Percentiles rank a stretch among this genome's conserved stretches.
These are phyloP conservation scores for Melaleuca alternifolia DNA, from an alignment of 345 rosid species.

Conservation along the genomic window DNA sequence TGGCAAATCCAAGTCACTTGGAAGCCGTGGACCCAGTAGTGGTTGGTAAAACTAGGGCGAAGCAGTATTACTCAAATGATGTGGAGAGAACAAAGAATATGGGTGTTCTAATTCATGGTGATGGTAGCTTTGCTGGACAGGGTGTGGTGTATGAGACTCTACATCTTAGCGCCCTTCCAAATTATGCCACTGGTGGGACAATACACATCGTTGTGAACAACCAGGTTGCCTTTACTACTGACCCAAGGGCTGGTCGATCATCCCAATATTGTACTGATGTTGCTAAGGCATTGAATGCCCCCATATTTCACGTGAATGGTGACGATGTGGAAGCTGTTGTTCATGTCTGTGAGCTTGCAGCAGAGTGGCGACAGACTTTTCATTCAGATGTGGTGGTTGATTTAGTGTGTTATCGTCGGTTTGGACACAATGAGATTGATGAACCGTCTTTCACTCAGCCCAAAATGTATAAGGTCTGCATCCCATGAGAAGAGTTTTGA, in stretches of 20 bases:
- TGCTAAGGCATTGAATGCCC: slow-evolving; percentile 15
- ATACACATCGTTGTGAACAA: slow-evolving; percentile 12
- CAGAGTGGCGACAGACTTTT: slow-evolving; percentile 16
- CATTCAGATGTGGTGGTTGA: slow-evolving; percentile 17
- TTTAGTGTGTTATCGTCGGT: slow-evolving; percentile 12
- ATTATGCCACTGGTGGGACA: slow-evolving; percentile 10
- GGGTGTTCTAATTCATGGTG: slow-evolving; percentile 13
- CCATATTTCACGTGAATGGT: slow-evolving; percentile 12
- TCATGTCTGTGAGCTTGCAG: slow-evolving; percentile 14
- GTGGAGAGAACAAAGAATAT: slow-evolving; percentile 5
- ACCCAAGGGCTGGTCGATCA: slow-evolving; percentile 13
- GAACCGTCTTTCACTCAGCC: slow-evolving; percentile 16
- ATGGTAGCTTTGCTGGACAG: slow-evolving; percentile 15
- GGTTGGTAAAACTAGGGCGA: slow-evolving; percentile 11
- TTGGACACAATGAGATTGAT: slow-evolving; percentile 15
- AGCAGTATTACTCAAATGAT: slow-evolving; percentile 11
- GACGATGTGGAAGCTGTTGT: slow-evolving; percentile 18
- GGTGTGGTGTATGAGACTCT: slow-evolving; percentile 16
- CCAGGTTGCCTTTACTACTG: slow-evolving; percentile 15
- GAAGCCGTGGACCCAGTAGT: slow-evolving; percentile 19
- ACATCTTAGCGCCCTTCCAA: slow-evolving; percentile 15
- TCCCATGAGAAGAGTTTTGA: neutral
- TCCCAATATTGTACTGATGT: slow-evolving; percentile 14
- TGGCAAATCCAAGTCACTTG: slow-evolving; percentile 16
- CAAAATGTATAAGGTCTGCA: slow-evolving; percentile 10